Evolutionary conservation across 306 rosid genomes (phyloP), one percentile per base, ranked within the genome.

Genomic region (Dalbergia cultrata): DNA sequence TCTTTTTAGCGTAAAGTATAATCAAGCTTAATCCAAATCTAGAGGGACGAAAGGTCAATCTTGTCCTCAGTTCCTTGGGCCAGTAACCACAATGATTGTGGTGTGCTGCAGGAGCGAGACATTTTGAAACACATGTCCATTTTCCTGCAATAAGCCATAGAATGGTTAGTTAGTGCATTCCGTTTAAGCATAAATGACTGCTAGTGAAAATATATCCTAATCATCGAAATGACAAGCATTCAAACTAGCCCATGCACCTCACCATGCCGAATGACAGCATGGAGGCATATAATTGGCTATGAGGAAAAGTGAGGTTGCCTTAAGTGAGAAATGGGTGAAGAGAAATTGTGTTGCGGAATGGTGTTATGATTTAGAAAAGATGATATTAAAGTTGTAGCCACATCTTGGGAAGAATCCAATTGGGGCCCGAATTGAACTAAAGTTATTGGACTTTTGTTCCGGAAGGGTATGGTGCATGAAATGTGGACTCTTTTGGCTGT

Each of bases 81-180:
- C 72, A 59, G 39, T 77, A 22, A 10, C 86, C 85, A 56, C 5
- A 77, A 65, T 70, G 52, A 79, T 74, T 75, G 80, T 69, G 60
- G 9, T 66, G 49, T 68, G 75, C 21, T 45, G 54, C 13, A 41
- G 44, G 65, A 59, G 11, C 41, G 18, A 34, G 59, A 68, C 62
- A 74, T 45, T 44, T 71, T 7, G 67, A 39, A 78, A 50, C 52
- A 78, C 61, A 17, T 76, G 54, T 65, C 16, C 57, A 64, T 31
- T 49, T 75, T 72, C 61, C 70, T 19, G 2, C 6, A 53, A 52
- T 8, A 56, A 26, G 81, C 31, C 70, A 64, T 62, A 21, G 57
- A 59, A 11, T 45, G 33, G 70, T 47, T 22, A 61, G 56, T 80
- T 54, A 74, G 43, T 52, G 34, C 79, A 80, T 85, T 76, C 88